Base-by-base conservation (phyloP, 352 stramenopile species). In the Pythium plurisporium region DNA sequence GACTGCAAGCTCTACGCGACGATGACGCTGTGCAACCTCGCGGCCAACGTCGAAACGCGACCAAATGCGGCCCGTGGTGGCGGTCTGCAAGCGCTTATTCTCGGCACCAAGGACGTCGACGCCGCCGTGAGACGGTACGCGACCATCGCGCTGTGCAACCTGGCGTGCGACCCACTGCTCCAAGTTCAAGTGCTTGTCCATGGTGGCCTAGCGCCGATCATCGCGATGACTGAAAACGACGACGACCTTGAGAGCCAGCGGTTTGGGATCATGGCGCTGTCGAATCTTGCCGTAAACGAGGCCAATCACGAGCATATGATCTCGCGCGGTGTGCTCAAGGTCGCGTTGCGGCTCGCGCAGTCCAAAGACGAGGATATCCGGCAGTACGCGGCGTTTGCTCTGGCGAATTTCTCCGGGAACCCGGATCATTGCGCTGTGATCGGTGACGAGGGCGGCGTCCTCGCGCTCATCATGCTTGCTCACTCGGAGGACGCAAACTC, bases 21-120 rank as follows among this genome's bases (percentile, higher is more conserved):
- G 38, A 98, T 99, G 95, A 90, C 94, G 20, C 72, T 99, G 31
- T 91, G 88, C 48, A 99, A 99, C 68, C 67, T 99, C 43, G 89
- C 94, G 15, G 96, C 91, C 7, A 98, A 98, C 65, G 80, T 81
- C 12, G 89, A 97, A 48, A 98, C 93, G 7, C 79, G 96, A 12
- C 59, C 67, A 8, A 73, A 74, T n/a, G 89, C 87, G 20, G 95
- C 86, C 17, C 86, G 87, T 54, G 85, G 90, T 23, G 95, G 95
- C 23, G 95, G 93, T 0, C 65, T 98, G 9, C 95, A 98, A 63
- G 86, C 91, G 19, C 78, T 97, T 23, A 73, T 98, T 26, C 60
- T 98, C 20, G 71, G 72, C 42, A 67, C 74, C 9, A 97, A 96
- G 56, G 94, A 98, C 55, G 72, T 86, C n/a, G 88, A 97, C 55